Evolutionary conservation across 208 protist species (phyloP).

Genomic region (Giardia muris): DNA sequence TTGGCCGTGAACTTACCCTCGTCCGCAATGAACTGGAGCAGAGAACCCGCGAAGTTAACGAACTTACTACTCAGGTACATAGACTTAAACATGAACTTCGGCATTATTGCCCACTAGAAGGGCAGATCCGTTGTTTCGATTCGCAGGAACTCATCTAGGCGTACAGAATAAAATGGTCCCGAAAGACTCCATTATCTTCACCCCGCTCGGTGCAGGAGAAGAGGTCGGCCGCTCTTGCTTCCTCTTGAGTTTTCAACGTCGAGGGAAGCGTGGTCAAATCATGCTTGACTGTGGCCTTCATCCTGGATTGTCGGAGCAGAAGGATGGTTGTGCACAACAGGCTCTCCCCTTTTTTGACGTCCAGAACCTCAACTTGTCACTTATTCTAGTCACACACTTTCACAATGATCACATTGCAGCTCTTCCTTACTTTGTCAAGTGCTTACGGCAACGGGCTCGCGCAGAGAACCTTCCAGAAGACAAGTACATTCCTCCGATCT

Average conservation of each 20-base stretch:
- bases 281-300: slow-evolving; percentile 23
- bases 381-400: slow-evolving; percentile 27
- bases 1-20: neutral
- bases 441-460: neutral
- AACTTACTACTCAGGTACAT: neutral
- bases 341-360: slow-evolving; percentile 28
- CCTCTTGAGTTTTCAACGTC: neutral
- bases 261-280: neutral
- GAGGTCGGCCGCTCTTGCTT: slow-evolving; percentile 20
- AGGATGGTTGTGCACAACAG: neutral
- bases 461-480: neutral
- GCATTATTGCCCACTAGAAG: neutral
- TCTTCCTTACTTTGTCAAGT: neutral
- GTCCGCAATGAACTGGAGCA: neutral
- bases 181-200: neutral
- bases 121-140: neutral
- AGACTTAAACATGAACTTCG: neutral
- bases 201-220: neutral
- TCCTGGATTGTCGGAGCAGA: slow-evolving; percentile 6
- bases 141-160: too few relatives aligned
- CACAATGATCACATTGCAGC: slow-evolving; percentile 17
- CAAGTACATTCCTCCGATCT: neutral
- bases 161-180: neutral
- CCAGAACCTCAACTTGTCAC: neutral
- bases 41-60: neutral